These are phyloP conservation scores for Camellia oleifera DNA, from an alignment of 179 eudicot species.

Conservation along the genomic window DNA sequence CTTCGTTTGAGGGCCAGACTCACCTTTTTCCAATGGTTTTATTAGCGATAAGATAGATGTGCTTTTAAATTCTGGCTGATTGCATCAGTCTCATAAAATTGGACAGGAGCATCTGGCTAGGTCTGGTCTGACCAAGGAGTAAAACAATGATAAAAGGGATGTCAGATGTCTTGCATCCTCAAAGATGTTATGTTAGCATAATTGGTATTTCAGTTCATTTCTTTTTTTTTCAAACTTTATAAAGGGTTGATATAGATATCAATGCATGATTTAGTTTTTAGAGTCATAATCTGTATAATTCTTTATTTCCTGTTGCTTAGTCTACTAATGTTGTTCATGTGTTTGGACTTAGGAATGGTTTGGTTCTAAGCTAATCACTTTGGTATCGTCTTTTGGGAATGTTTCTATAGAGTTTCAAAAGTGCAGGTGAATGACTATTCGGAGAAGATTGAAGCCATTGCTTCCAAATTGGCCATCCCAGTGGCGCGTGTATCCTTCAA, in stretches of 20 bases:
- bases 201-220: background rate
- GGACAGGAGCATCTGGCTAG: background rate
- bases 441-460: conserved; percentile 80
- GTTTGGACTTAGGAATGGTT: background rate
- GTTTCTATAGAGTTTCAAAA: conserved; percentile 60
- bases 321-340: background rate
- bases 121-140: background rate
- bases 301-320: background rate
- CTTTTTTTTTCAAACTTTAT: background rate
- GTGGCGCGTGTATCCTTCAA: conserved; percentile 38
- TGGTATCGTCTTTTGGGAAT: background rate
- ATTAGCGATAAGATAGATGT: background rate
- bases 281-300: background rate
- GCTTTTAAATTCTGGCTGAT: background rate
- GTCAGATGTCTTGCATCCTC: background rate
- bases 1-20: background rate
- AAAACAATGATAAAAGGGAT: background rate
- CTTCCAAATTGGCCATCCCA: conserved; percentile 56
- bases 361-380: background rate
- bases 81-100: background rate
- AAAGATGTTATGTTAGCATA: background rate
- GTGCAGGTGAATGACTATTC: conserved; percentile 78
- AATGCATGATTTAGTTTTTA: background rate
- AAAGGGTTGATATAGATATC: background rate
- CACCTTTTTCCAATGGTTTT: background rate